phyloP scores from a whole-genome alignment of 176 grass and related monocot species.

The Oryza australiensis region DNA sequence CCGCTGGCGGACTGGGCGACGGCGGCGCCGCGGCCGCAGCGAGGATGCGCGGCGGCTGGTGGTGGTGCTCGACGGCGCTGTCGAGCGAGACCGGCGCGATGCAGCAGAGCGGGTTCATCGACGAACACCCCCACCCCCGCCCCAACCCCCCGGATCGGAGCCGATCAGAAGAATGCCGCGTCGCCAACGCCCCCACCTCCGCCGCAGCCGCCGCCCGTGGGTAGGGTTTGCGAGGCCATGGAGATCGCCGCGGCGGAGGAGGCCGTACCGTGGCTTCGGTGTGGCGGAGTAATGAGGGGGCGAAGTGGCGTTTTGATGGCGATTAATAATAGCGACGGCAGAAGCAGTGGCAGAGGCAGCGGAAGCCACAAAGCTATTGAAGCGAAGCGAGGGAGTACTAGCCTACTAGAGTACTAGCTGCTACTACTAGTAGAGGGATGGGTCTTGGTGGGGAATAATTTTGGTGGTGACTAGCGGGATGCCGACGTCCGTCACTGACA shows the following conservation, averaged over 20 bases:
- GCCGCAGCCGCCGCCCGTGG: neutral
- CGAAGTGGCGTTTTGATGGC: constrained; percentile 32
- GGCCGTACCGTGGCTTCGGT: neutral
- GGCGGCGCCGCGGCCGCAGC: constrained; percentile 13
- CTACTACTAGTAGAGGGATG: neutral
- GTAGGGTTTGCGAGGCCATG: constrained; percentile 41
- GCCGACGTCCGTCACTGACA: neutral
- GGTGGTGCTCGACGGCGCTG: constrained; percentile 32
- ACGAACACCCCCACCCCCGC: neutral
- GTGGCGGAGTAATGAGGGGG: neutral
- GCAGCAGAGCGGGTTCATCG: constrained; percentile 86
- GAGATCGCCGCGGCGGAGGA: constrained; percentile 23
- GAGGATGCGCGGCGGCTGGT: constrained; percentile 32
- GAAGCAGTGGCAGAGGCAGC: neutral
- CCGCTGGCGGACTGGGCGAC: neutral
- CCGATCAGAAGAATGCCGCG: neutral
- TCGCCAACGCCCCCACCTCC: too few species aligned
- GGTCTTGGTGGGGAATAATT: constrained; percentile 10
- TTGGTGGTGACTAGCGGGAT: neutral
- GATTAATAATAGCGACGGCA: constrained; percentile 35
- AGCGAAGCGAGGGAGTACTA: constrained; percentile 3
- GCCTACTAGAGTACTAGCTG: neutral
- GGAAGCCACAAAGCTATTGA: constrained; percentile 32
- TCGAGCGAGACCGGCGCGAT: constrained; percentile 86
- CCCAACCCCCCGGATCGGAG: constrained; percentile 29